These are phyloP conservation scores for Pseudonectria buxi DNA, from an alignment of 2,329 filamentous ascomycete genomes.

Conservation along the genomic window DNA sequence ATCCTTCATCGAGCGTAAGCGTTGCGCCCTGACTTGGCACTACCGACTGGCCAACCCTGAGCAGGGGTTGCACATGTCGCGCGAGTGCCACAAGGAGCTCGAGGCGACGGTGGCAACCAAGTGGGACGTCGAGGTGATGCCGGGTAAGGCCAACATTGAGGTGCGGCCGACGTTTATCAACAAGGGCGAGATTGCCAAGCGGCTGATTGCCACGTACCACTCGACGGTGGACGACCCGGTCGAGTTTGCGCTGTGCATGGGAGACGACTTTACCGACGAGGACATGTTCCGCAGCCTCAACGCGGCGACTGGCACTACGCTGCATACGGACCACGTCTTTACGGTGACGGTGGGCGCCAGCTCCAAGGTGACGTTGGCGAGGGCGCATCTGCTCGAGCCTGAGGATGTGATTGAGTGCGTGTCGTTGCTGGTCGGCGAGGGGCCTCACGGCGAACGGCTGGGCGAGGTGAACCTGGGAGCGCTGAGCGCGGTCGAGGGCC, in stretches of 20 bases:
- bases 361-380: slow-evolving; percentile 84
- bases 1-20: slow-evolving; percentile 89
- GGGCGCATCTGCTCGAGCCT: slow-evolving; percentile 85
- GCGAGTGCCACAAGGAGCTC: slow-evolving; percentile 74
- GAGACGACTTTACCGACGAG: slow-evolving; percentile 96
- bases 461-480: slow-evolving; percentile 52
- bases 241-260: slow-evolving; percentile 84
- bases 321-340: slow-evolving; percentile 62
- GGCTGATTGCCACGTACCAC: slow-evolving; percentile 69
- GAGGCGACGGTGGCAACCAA: slow-evolving; percentile 67
- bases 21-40: slow-evolving; percentile 93
- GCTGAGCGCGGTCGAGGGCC: slow-evolving; percentile 46
- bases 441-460: slow-evolving; percentile 30
- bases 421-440: slow-evolving; percentile 46
- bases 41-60: slow-evolving; percentile 88
- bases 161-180: slow-evolving; percentile 96
- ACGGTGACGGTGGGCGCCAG: slow-evolving; percentile 87
- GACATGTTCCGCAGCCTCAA: slow-evolving; percentile 87
- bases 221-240: slow-evolving; percentile 24
- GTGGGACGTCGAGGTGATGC: slow-evolving; percentile 94
- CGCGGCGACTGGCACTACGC: slow-evolving; percentile 47
- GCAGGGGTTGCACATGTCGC: slow-evolving; percentile 71
- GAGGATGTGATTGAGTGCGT: slow-evolving; percentile 73
- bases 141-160: slow-evolving; percentile 92
- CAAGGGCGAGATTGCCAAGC: slow-evolving; percentile 91